A percentile compares a stretch with the other conserved stretches of the same genome.
Conservation (phyloP, 148 eudicot species). For the Linanthus parryae region DNA sequence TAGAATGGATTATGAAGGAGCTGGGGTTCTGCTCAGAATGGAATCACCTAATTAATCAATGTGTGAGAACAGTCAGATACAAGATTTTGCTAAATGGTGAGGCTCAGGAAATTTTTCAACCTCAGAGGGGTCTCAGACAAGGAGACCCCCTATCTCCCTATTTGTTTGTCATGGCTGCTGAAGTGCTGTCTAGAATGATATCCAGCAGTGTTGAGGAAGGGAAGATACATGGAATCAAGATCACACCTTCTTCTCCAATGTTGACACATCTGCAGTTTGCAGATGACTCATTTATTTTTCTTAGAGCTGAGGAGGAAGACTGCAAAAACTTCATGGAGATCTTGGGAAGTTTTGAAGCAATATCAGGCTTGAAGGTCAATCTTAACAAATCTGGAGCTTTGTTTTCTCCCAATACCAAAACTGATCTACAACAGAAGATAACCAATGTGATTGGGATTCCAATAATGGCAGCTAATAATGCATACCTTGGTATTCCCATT, state of each 20-base stretch:
- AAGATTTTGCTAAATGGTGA: neutral
- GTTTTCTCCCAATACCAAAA: neutral
- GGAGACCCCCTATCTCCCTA: neutral
- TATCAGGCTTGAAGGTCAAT: neutral
- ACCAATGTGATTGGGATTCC: neutral
- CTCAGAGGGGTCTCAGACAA: neutral
- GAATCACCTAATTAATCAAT: neutral
- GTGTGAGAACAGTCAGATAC: neutral
- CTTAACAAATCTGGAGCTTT: neutral
- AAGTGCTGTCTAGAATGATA: neutral
- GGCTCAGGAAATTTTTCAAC: neutral
- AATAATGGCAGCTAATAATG: neutral
- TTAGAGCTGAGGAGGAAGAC: neutral
- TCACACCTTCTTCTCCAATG: neutral
- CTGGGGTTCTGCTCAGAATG: neutral
- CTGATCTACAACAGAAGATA: neutral
- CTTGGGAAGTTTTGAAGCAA: neutral
- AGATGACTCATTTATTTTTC: neutral
- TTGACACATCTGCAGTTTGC: neutral
- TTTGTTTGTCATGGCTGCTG: neutral
- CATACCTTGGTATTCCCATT: neutral
- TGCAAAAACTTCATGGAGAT: no score
- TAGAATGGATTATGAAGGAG: neutral
- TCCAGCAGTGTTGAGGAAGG: neutral
- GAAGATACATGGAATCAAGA: neutral